These are phyloP conservation scores for Fereydounia khargensis DNA, from an alignment of 1,284 basidiomycete genomes.

Conservation along the genomic window DNA sequence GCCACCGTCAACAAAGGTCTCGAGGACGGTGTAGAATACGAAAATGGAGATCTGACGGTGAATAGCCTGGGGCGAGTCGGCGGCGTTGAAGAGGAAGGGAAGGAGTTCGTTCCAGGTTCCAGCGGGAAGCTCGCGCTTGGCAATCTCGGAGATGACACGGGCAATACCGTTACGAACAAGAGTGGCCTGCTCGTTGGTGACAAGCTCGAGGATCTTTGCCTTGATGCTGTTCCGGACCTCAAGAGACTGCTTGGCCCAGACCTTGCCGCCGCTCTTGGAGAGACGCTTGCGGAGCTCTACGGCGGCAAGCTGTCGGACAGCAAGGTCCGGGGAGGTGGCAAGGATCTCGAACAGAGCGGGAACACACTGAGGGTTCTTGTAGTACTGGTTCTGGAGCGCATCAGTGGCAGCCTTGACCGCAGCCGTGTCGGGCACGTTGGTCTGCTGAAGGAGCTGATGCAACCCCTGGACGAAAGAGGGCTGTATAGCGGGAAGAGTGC, in stretches of 20 bases:
- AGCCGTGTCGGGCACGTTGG: conserved; percentile 53
- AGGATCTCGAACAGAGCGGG: conserved; percentile 86
- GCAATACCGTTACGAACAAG: conserved; percentile 75
- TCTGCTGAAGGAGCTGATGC: conserved; percentile 52
- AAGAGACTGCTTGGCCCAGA: conserved; percentile 77
- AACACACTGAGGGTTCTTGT: conserved; percentile 86
- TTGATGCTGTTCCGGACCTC: conserved; percentile 81
- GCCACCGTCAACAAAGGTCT: conserved; percentile 75
- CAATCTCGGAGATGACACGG: conserved; percentile 89
- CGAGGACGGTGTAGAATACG: conserved; percentile 87
- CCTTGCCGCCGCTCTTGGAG: conserved; percentile 71
- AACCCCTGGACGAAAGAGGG: conserved; percentile 50
- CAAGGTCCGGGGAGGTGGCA: conserved; percentile 74
- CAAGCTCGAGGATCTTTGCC: conserved; percentile 73
- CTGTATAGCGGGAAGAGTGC: conserved; percentile 2
- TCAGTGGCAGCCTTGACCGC: conserved; percentile 67
- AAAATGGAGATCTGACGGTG: conserved; percentile 90
- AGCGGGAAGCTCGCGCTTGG: conserved; percentile 78
- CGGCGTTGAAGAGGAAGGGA: conserved; percentile 80
- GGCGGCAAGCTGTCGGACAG: conserved; percentile 91
- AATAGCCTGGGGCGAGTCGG: conserved; percentile 67
- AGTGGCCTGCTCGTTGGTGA: conserved; percentile 74
- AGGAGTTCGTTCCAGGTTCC: conserved; percentile 84
- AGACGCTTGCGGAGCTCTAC: conserved; percentile 96
- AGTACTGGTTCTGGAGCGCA: conserved; percentile 65